phyloP scores from a whole-genome alignment of 169 alveolate species.

The Plasmodium malariae region DNA sequence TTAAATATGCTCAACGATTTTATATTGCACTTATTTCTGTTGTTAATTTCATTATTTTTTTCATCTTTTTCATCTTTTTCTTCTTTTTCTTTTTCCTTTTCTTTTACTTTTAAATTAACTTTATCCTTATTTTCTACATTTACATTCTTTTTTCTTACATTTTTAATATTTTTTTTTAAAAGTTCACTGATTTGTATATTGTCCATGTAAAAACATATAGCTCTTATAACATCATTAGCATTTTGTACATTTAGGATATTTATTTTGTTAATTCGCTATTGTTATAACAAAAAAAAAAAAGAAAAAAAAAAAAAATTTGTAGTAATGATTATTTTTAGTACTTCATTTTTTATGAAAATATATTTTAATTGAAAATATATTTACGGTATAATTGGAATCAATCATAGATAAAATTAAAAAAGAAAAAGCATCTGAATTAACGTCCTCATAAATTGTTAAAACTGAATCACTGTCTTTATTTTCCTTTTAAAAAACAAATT shows the following conservation, averaged over 20 bases:
- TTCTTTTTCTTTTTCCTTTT: constrained; percentile 1
- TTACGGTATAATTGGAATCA: constrained; percentile 70
- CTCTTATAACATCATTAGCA: constrained; percentile 52
- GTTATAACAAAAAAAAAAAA: not conserved
- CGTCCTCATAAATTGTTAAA: constrained; percentile 61
- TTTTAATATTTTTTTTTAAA: constrained; percentile 59
- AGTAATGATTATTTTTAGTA: constrained; percentile 10
- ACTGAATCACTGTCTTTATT: constrained; percentile 49
- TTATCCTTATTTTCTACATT: constrained; percentile 26
- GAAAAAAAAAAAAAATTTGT: not conserved
- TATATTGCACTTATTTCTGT: constrained; percentile 30
- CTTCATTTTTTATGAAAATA: not conserved
- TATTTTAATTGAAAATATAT: not conserved
- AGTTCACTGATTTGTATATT: constrained; percentile 57
- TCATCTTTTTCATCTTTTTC: constrained; percentile 18
- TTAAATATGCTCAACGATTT: constrained; percentile 53
- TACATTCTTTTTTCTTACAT: constrained; percentile 24
- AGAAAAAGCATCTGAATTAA: constrained; percentile 42
- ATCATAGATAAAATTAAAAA: constrained; percentile 66
- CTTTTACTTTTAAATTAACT: constrained; percentile 19
- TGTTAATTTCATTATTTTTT: constrained; percentile 26
- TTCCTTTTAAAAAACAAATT: constrained; percentile 37
- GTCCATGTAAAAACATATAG: constrained; percentile 66
- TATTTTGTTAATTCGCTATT: constrained; percentile 51
- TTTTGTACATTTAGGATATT: constrained; percentile 53